Evolutionary conservation across 352 stramenopile genomes (phyloP).

Genomic region (Pythium graminicola): DNA sequence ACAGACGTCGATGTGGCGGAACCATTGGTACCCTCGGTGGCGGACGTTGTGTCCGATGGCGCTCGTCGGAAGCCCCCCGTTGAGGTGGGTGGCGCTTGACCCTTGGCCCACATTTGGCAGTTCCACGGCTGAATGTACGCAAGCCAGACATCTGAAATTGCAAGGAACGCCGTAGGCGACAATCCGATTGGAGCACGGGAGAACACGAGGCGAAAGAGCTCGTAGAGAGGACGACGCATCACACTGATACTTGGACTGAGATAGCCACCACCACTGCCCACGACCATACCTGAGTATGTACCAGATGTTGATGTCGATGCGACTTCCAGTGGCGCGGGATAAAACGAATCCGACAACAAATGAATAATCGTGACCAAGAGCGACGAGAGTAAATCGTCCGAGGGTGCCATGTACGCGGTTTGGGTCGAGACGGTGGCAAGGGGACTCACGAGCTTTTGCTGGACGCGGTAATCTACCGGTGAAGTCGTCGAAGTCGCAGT

Average conservation of each 20-base stretch:
- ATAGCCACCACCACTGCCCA: constrained; percentile 46
- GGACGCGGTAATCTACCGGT: constrained; percentile 15
- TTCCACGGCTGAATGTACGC: constrained; percentile 83
- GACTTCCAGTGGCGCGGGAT: constrained; percentile 41
- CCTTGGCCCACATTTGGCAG: constrained; percentile 55
- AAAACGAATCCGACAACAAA: constrained; percentile 75
- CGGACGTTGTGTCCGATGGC: constrained; percentile 4
- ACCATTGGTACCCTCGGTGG: not conserved
- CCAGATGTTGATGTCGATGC: constrained; percentile 6
- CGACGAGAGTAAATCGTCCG: constrained; percentile 75
- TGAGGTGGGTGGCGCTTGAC: not conserved
- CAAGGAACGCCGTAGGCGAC: constrained; percentile 70
- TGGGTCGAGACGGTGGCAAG: constrained; percentile 72
- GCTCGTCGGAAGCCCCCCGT: constrained; percentile 1
- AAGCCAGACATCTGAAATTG: constrained; percentile 81
- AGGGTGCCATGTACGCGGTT: constrained; percentile 80
- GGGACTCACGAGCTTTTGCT: constrained; percentile 43
- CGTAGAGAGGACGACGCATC: constrained; percentile 66
- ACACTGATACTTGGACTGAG: constrained; percentile 70
- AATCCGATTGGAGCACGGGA: constrained; percentile 70
- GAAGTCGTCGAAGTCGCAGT: constrained; percentile 13
- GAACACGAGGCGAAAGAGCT: constrained; percentile 81
- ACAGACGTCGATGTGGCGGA: not conserved
- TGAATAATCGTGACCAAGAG: constrained; percentile 79
- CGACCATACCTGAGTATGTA: constrained; percentile 23